Evolutionary conservation across 2,329 filamentous ascomycete genomes (phyloP), one percentile per base, ranked within the genome.

Genomic region (Stylonectria norvegica): DNA sequence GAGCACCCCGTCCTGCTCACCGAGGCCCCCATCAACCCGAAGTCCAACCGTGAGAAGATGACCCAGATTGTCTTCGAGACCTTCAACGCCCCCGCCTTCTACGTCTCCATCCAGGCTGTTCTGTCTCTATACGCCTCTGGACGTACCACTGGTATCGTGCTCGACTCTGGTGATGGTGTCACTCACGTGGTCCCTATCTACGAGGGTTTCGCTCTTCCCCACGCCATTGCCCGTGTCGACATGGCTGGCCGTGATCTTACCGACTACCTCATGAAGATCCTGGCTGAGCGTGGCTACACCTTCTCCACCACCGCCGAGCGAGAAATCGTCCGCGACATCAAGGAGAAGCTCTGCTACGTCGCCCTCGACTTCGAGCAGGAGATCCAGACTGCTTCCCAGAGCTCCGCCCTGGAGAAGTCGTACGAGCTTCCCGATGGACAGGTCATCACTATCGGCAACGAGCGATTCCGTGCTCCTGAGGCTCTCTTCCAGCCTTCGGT

Each of bases 11-110:
- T 97, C 70, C 84, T 98, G 69, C 83, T 98, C 72, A 98, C 93
- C 62, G 93, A 98, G 81, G 93, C 93, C 63, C 93, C 93, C 61
- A 97, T 98, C 85, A 98, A 98, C 85, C 93, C 93, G 73, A 97
- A 97, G 84, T 95, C 88, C 79, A 98, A 98, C 83, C 88, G 93
- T 85, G 93, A 98, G 83, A 98, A 98, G 89, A 98, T 98, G 93
- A 97, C 93, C 62, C 93, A 98, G 80, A 98, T 98, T 59, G 90
- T 98, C 72, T 98, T 98, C 80, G 93, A 98, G 85, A 98, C 93
- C 64, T 98, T 98, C 85, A 97, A 98, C 80, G 91, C 93, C 64
- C 93, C 93, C 61, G 93, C 93, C 62, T 97, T 98, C 85, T 98
- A 98, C 83, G 93, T 98, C 79, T 97, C 93, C 67, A 98, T 98